Conservation (phyloP, 2,329 filamentous ascomycete genomes). For the Colletotrichum viniferum region DNA sequence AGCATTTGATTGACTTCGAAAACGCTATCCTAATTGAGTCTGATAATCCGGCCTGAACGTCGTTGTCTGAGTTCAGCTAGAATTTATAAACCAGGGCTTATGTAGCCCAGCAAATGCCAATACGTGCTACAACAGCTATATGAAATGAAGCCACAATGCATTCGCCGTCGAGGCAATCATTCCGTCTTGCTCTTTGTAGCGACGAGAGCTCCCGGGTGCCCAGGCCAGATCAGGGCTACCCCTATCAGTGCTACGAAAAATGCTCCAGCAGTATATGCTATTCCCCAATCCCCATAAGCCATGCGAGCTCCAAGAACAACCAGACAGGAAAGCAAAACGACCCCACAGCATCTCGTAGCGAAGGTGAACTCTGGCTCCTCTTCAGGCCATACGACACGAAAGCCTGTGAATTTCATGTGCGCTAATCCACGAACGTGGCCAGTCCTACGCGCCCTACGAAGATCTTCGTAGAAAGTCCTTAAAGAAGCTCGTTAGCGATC, state of each 20-base stretch:
- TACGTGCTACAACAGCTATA: too few relatives aligned
- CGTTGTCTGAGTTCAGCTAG: too few relatives aligned
- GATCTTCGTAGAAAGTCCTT: too few relatives aligned
- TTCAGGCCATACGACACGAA: background rate
- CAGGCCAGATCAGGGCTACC: background rate
- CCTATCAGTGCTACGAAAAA: background rate
- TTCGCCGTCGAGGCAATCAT: rapidly evolving
- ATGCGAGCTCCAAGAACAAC: background rate
- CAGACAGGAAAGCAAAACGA: background rate
- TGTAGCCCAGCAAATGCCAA: too few relatives aligned
- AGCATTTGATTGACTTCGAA: too few relatives aligned
- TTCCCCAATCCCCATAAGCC: background rate
- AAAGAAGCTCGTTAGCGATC: too few relatives aligned
- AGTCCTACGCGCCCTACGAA: background rate
- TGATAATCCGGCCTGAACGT: too few relatives aligned
- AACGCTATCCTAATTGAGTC: too few relatives aligned
- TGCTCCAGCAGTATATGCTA: background rate
- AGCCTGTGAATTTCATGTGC: background rate
- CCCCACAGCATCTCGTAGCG: background rate
- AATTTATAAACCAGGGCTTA: too few relatives aligned
- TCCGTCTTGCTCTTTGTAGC: background rate
- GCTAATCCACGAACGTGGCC: background rate
- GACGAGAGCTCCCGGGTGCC: rapidly evolving
- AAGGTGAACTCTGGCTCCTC: rapidly evolving
- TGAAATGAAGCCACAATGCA: rapidly evolving